Conservation (phyloP, 1,284 basidiomycete genomes). For the Ustilago cynodontis region DNA sequence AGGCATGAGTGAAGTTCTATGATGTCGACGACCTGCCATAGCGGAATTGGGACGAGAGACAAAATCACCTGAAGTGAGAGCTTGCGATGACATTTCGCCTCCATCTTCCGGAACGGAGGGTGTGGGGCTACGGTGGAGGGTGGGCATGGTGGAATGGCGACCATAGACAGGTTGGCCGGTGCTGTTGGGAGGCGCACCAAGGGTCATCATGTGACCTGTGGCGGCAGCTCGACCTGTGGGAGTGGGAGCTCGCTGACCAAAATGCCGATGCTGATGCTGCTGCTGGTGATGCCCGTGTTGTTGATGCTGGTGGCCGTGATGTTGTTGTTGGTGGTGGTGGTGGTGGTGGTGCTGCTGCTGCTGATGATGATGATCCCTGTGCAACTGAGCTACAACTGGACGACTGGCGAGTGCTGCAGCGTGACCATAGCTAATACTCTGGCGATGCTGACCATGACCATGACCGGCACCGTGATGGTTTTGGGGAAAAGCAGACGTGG, state of each 20-base stretch:
- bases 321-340: constrained; percentile 32
- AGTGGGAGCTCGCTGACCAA: constrained; percentile 4
- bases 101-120: constrained; percentile 64
- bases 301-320: constrained; percentile 29
- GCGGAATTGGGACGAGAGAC: constrained; percentile 44
- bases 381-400: constrained; percentile 17
- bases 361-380: constrained; percentile 19
- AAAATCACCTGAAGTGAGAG: constrained; percentile 44
- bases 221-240: constrained; percentile 4
- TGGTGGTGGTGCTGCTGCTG: constrained; percentile 29
- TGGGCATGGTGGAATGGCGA: constrained; percentile 59
- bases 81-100: constrained; percentile 59
- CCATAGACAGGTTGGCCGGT: constrained; percentile 19
- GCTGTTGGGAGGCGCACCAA: constrained; percentile 33
- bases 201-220: constrained; percentile 29
- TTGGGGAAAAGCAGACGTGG: constrained; percentile 10
- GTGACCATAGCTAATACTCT: constrained; percentile 51
- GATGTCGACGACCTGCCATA: constrained; percentile 30
- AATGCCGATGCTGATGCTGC: constrained; percentile 17
- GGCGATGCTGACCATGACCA: constrained; percentile 14
- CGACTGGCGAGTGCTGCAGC: constrained; percentile 39
- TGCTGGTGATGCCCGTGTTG: constrained; percentile 23
- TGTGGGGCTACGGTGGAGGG: constrained; percentile 51
- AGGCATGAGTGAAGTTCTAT: constrained; percentile 43
- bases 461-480: constrained; percentile 15